Evolutionary conservation across 805 yeast genomes (phyloP).

Genomic region (Candida patagonica): DNA sequence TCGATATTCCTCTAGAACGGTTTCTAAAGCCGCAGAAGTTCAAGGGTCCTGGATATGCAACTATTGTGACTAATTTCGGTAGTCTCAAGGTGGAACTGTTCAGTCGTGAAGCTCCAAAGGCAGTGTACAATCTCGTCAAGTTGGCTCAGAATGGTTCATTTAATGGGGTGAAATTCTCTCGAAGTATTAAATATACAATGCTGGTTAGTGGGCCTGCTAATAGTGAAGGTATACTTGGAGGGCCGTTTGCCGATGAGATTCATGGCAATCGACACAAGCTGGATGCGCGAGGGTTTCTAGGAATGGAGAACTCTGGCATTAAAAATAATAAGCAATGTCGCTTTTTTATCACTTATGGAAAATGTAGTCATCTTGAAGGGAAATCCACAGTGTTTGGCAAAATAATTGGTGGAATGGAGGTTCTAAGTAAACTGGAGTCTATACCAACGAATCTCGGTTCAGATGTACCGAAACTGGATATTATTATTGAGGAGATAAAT

Average conservation of each 20-base stretch:
- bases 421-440: slow-evolving; percentile 51
- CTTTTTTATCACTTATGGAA: slow-evolving; percentile 70
- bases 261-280: neutral
- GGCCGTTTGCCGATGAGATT: slow-evolving; percentile 25
- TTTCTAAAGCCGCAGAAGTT: slow-evolving; percentile 22
- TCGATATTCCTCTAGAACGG: slow-evolving; percentile 19
- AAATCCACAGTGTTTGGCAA: slow-evolving; percentile 72
- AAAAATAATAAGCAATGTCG: slow-evolving; percentile 79
- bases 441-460: slow-evolving; percentile 41
- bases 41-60: slow-evolving; percentile 21
- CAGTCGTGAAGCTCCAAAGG: slow-evolving; percentile 21
- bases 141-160: slow-evolving; percentile 26
- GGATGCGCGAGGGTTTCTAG: slow-evolving; percentile 48
- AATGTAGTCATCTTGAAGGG: slow-evolving; percentile 65
- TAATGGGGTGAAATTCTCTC: slow-evolving; percentile 24
- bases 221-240: slow-evolving; percentile 44
- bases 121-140: slow-evolving; percentile 23
- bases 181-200: slow-evolving; percentile 28
- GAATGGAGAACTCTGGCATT: slow-evolving; percentile 93
- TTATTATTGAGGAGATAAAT: neutral
- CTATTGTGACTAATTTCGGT: slow-evolving; percentile 23
- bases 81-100: slow-evolving; percentile 17
- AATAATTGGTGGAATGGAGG: slow-evolving; percentile 35
- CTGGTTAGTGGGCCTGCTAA: slow-evolving; percentile 29
- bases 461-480: slow-evolving; percentile 25